Base-by-base conservation (phyloP, 441 rosid species). In the Croton laevigatus region DNA sequence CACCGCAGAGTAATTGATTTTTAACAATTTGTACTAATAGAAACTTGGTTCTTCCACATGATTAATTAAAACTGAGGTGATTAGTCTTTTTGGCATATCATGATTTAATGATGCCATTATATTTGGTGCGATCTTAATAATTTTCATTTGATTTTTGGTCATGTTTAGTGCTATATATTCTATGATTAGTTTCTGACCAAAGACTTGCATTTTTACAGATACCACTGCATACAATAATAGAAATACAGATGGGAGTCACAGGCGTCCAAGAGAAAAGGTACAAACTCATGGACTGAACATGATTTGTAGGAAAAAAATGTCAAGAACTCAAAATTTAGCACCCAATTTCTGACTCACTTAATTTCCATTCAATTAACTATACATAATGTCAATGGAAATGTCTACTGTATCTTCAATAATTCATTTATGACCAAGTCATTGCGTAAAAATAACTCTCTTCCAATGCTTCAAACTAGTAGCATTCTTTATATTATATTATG, bases 221-320 rank as follows among this genome's bases (percentile, higher is more conserved):
- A 81, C 99, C 99, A 8, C 97, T 93, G 54, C 99, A 95, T 79
- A 93, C 99, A 0, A 95, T 95, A 75, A 95, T 95, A 76, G 98
- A 95, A 88, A 95, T 93, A 83, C 98, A 95, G 71, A 95, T 96
- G 97, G 99, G 99, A 74, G 99, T 93, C 60, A 80, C 99, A 0
- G 99, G 99, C 8, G 97, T 96, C 66, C 98, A 95, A 76, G 98
- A 93, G 89, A 93, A 95, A 82, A 83, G 97, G 73, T 93, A 93
- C 84, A 93, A 93, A 76, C 98, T 95, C 87, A 93, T 95, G 99
- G 97, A 95, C 78, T 94, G 82, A 85, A n/a, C 42, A 16, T 17
- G 37, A 20, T 5, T 14, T 7, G 9, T 67, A 8, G 37, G 32
- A 22, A 66, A 70, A 37, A 38, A 16, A 17, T 58, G 44, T 53